Conservation (phyloP, 2,329 filamentous ascomycete genomes). For the Coleophoma eucalyptorum region DNA sequence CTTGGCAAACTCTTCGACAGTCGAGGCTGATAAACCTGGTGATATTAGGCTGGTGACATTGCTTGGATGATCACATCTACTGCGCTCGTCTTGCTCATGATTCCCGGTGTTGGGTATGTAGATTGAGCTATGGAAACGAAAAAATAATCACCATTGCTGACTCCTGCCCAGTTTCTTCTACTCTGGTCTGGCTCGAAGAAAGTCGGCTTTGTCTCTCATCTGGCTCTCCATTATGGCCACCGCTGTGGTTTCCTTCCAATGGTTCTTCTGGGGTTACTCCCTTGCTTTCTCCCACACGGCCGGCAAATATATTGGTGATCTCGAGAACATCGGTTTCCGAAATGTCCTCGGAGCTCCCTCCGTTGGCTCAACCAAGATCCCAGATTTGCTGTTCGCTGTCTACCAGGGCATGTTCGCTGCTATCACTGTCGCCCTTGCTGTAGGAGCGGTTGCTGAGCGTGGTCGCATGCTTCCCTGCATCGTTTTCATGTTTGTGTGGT, state of each 20-base stretch:
- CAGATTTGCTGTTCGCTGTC: conserved; percentile 79
- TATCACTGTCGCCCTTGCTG: conserved; percentile 81
- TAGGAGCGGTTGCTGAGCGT: conserved; percentile 81
- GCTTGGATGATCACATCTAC: conserved; percentile 80
- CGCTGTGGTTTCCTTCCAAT: conserved; percentile 82
- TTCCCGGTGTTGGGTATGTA: conserved; percentile 75
- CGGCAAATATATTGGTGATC: conserved; percentile 66
- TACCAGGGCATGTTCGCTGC: conserved; percentile 88
- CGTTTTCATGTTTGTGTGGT: conserved; percentile 92
- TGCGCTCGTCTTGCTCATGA: conserved; percentile 85
- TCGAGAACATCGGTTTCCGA: conserved; percentile 76
- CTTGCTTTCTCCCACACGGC: conserved; percentile 52
- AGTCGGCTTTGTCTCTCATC: conserved; percentile 84
- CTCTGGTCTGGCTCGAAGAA: conserved; percentile 81
- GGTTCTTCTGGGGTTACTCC: conserved; percentile 56
- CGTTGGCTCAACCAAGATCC: conserved; percentile 68
- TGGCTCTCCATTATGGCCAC: conserved; percentile 88
- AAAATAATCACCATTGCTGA: conserved; percentile 13
- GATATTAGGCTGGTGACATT: conserved; percentile 73
- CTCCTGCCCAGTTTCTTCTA: conserved; percentile 67
- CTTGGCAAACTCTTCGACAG: not conserved
- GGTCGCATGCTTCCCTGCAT: conserved; percentile 85
- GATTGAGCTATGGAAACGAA: conserved; percentile 9
- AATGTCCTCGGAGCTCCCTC: conserved; percentile 73
- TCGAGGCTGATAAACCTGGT: not conserved